Evolutionary conservation across 768 basidiomycete species (phyloP).

Genomic region (Boletus subparvulus): DNA sequence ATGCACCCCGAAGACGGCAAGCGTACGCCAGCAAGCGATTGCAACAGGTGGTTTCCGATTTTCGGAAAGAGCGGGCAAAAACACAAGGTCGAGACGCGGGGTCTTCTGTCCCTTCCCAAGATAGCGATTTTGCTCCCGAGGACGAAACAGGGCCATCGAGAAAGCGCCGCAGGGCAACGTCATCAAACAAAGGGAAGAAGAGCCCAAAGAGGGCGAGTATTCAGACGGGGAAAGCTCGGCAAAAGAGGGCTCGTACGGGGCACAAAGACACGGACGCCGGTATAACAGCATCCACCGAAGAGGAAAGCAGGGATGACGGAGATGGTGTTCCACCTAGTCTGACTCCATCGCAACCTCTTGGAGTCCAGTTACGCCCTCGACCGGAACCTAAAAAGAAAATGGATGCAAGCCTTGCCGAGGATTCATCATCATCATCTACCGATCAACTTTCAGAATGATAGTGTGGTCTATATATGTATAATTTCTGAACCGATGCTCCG

Average conservation of each 20-base stretch:
- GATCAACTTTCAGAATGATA: slow-evolving; percentile 4
- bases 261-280: neutral
- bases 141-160: slow-evolving; percentile 26
- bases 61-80: slow-evolving; percentile 50
- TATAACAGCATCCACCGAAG: slow-evolving; percentile 5
- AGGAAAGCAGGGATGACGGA: slow-evolving; percentile 21
- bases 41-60: slow-evolving; percentile 82
- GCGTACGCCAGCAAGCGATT: slow-evolving; percentile 85
- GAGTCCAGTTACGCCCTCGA: slow-evolving; percentile 41
- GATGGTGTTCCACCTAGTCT: neutral
- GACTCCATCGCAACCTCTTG: slow-evolving; percentile 24
- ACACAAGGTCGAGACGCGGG: slow-evolving; percentile 13
- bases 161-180: slow-evolving; percentile 33
- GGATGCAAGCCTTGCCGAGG: slow-evolving; percentile 11
- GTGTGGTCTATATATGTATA: slow-evolving; percentile 2
- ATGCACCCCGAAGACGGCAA: slow-evolving; percentile 76
- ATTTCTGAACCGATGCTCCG: neutral
- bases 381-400: slow-evolving; percentile 34
- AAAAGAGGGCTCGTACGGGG: neutral
- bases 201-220: neutral
- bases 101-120: slow-evolving; percentile 23
- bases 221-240: neutral
- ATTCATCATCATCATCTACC: neutral
- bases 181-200: slow-evolving; percentile 12
- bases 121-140: slow-evolving; percentile 28